Base-by-base conservation (phyloP, 164 flowering plant species). In the Vitis cinerea region DNA sequence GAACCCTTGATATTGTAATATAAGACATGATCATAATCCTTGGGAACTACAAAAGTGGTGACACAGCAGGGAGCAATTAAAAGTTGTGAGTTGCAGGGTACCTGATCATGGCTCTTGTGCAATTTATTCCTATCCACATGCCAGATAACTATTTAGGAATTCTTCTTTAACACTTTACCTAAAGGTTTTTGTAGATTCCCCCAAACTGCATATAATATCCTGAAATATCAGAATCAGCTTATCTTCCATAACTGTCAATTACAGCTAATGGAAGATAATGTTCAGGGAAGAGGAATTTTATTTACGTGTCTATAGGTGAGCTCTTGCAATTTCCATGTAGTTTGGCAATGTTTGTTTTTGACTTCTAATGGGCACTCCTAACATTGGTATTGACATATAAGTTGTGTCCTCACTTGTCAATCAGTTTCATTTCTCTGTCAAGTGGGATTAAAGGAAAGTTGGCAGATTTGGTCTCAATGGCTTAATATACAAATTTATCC, bases 121-220 rank as follows among this genome's bases (percentile, higher is more conserved):
- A 66, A 51, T 62, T 55, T 75, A 80, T 84, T 82, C 85, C 82
- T 55, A 77, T 79, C 83, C 88, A 79, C 83, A 72, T 76, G 83
- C 82, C 79, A 71, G 66, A 65, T 69, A 71, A 70, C 78, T 79
- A 65, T 76, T 68, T 48, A 66, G 77, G 78, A 76, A 77, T 78
- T 72, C 70, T 49, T n/a, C 77, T 73, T 76, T 79, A 63, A 50
- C 52, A 66, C 74, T 77, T 81, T 85, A 13, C 50, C 54, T 29
- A 74, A 76, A 70, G 75, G 64, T 51, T 60, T 70, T 64, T 67
- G 56, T 49, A 64, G 84, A 80, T 79, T 81, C 84, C 71, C 67
- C 60, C 76, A 75, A 80, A 80, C 82, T 74, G 80, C 72, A 77
- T 67, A 76, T 77, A 74, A 78, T 74, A 79, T 77, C 69, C 77